Base-by-base conservation (phyloP, 768 basidiomycete genomes). In the Botryobasidium botryosum region DNA sequence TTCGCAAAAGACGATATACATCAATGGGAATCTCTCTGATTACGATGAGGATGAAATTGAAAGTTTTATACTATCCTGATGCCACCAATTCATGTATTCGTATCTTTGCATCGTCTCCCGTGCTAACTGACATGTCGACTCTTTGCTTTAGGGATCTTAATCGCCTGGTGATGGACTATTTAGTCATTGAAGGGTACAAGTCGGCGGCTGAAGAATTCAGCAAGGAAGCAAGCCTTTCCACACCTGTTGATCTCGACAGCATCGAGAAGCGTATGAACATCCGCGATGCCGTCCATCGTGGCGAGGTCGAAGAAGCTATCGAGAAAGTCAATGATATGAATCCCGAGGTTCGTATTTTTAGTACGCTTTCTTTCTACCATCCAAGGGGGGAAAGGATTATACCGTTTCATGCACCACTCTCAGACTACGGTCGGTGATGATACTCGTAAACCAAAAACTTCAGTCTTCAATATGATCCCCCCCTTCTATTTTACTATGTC, bases 21-120 rank as follows among this genome's bases (percentile, higher is more conserved):
- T 64, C 63, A 79, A 69, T 96, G 91, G 92, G 92, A 99, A 97
- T 97, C 92, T 97, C 92, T 90, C 92, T 79, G 88, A 86, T 60
- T 62, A 50, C 56, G 61, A 40, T 55, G 21, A 46, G 35, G 80
- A 79, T 68, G 77, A 81, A 69, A 54, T 56, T 64, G 71, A 69
- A 60, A 56, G 69, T 74, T 65, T 77, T 77, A 76, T 84, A 78
- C 80, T 81, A 83, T 82, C 79, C 87, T 85, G 83, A 86, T 53
- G 33, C 51, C 29, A 46, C 38, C 20, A 47, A 40, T 61, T 57
- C 56, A 59, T 56, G 10, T 59, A 55, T 62, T 45, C 47, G 51
- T 40, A 53, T 54, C 55, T 29, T 45, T 36, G 32, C 43, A 46
- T 10, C 50, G 36, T 35, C 40, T 40, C 28, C 31, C 40, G 21